Conservation (phyloP, 176 grass and related monocot genomes). For the Aegilops tauschii region DNA sequence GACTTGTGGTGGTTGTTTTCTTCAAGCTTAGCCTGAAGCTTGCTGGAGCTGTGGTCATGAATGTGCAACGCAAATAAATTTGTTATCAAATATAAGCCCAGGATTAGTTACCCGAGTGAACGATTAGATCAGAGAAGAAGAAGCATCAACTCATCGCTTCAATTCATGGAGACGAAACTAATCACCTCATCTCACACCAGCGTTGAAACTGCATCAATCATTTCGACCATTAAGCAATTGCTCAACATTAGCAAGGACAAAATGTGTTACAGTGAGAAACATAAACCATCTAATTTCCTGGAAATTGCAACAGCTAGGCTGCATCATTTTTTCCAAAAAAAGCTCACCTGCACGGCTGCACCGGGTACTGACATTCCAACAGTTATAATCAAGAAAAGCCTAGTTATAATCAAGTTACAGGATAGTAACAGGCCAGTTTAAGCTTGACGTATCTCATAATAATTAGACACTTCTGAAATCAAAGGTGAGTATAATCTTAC, state of each 20-base stretch:
- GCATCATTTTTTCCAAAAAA: too few species aligned
- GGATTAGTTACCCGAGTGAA: background rate
- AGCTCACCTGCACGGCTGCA: too few species aligned
- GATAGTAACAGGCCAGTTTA: background rate
- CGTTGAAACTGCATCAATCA: background rate
- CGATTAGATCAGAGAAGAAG: background rate
- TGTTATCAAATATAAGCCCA: background rate
- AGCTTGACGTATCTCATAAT: background rate
- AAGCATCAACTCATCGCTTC: background rate
- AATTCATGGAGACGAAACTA: background rate
- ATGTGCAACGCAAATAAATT: background rate
- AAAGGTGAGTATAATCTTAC: background rate
- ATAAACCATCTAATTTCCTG: background rate
- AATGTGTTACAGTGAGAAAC: background rate
- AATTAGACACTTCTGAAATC: background rate
- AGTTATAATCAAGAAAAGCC: background rate
- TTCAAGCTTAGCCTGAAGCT: background rate
- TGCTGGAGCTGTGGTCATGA: background rate
- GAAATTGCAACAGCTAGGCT: background rate
- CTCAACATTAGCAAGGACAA: background rate
- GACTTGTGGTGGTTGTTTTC: background rate
- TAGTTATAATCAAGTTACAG: background rate
- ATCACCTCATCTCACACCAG: background rate
- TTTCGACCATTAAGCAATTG: background rate
- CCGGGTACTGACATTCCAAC: background rate